Percentiles rank a stretch among this genome's conserved stretches.
Evolutionary conservation across 257 asterid species (phyloP).

Genomic region (Solanum etuberosum): DNA sequence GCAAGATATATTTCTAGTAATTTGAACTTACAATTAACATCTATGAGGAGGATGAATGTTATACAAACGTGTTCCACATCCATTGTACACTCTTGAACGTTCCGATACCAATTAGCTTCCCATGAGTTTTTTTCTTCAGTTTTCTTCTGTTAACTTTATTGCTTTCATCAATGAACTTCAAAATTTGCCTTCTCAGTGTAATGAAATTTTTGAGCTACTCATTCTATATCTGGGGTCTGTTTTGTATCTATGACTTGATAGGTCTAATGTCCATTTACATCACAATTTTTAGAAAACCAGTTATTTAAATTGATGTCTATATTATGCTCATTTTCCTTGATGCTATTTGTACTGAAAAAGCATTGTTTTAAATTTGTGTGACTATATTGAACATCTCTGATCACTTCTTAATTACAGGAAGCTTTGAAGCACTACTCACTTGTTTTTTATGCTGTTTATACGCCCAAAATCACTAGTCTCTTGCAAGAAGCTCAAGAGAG

Average conservation of each 20-base stretch:
- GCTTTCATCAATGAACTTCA: neutral
- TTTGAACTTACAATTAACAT: neutral
- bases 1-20: neutral
- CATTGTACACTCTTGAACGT: neutral
- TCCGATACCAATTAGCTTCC: neutral
- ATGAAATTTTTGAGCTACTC: neutral
- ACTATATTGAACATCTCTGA: neutral
- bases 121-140: neutral
- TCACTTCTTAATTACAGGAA: conserved; percentile 32
- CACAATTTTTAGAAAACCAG: neutral
- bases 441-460: conserved; percentile 82
- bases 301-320: neutral
- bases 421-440: conserved; percentile 53
- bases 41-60: neutral
- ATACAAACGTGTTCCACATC: neutral
- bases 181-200: neutral
- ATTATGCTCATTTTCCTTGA: neutral
- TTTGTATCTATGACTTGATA: neutral
- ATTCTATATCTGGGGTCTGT: neutral
- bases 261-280: neutral
- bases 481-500: conserved; percentile 61
- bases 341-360: neutral
- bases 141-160: neutral
- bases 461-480: conserved; percentile 76
- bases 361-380: neutral